These are phyloP conservation scores for Dunaliella primolecta DNA, from an alignment of 139 green algal species.

Conservation along the genomic window DNA sequence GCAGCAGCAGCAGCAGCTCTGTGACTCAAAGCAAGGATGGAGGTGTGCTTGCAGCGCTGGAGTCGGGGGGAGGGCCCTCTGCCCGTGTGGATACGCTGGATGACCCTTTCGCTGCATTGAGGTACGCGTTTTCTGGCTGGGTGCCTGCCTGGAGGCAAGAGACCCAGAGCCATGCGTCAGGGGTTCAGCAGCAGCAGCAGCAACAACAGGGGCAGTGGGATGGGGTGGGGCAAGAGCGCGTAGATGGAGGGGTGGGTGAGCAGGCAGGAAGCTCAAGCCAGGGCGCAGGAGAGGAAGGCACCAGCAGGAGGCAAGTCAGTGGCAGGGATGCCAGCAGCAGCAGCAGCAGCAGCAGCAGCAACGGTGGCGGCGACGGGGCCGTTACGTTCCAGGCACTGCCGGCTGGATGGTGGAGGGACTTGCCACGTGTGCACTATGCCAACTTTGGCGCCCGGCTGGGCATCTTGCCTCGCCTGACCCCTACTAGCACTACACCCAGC, in stretches of 20 bases:
- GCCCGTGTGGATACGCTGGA: neutral
- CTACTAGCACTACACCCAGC: no score
- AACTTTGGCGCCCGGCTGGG: conserved; percentile 35
- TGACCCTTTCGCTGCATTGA: neutral
- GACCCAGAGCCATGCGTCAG: no score
- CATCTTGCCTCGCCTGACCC: conserved; percentile 25
- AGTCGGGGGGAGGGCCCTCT: neutral
- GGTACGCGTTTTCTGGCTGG: neutral
- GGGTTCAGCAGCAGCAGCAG: no score
- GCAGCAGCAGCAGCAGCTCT: no score
- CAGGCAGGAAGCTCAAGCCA: no score
- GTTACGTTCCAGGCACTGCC: neutral
- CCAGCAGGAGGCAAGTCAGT: no score
- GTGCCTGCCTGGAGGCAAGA: neutral
- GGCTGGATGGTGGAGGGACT: conserved; percentile 25
- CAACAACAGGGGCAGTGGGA: no score
- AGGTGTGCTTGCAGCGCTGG: neutral
- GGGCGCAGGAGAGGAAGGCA: no score
- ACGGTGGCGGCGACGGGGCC: neutral
- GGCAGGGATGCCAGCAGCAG: neutral
- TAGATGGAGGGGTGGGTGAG: no score
- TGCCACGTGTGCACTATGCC: conserved; percentile 34
- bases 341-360: neutral
- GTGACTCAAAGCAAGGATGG: no score
- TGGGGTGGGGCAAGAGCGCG: no score